Percentiles rank a stretch among this genome's conserved stretches.
phyloP scores from a whole-genome alignment of 2,329 filamentous ascomycete species.

The Pestalotiopsis sp. region DNA sequence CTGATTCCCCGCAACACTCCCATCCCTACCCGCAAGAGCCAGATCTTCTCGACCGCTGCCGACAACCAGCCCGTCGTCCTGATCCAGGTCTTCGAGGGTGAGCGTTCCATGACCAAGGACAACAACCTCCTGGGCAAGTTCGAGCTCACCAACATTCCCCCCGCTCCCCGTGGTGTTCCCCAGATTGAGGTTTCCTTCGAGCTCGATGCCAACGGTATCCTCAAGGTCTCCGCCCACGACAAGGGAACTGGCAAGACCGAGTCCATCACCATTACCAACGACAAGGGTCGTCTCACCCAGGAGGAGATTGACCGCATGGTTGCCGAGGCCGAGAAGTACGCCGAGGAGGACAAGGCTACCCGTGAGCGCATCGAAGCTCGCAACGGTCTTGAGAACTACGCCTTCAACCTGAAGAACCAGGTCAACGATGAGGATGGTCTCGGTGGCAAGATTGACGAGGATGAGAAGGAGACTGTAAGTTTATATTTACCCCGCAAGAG shows the following conservation, averaged over 20 bases:
- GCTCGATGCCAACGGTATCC: constrained; percentile 96
- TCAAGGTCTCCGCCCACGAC: constrained; percentile 93
- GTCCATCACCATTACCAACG: constrained; percentile 98
- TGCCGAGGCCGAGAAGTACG: constrained; percentile 93
- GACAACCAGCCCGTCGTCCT: constrained; percentile 96
- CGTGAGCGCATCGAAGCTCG: constrained; percentile 95
- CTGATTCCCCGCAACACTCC: constrained; percentile 92
- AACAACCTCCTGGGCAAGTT: constrained; percentile 99
- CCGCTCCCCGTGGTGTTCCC: constrained; percentile 92
- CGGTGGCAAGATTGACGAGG: constrained; percentile 96
- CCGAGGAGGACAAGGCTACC: constrained; percentile 98
- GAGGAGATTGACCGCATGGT: constrained; percentile 99
- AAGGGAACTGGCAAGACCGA: constrained; percentile 98
- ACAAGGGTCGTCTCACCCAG: constrained; percentile 94
- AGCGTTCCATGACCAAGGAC: constrained; percentile 91
- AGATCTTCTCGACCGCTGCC: constrained; percentile 96
- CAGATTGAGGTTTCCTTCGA: constrained; percentile 99
- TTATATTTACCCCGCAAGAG: constrained; percentile 13
- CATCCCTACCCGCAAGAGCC: constrained; percentile 94
- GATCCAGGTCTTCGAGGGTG: constrained; percentile 95
- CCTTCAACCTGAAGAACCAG: constrained; percentile 99
- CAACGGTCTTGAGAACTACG: constrained; percentile 98
- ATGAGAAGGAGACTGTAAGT: constrained; percentile 93
- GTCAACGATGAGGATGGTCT: constrained; percentile 95
- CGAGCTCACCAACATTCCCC: constrained; percentile 93